Percentiles rank a stretch among this genome's conserved stretches.
These are phyloP conservation scores for Colletotrichum spinosum DNA, from an alignment of 2,329 filamentous ascomycete genomes.

Conservation along the genomic window DNA sequence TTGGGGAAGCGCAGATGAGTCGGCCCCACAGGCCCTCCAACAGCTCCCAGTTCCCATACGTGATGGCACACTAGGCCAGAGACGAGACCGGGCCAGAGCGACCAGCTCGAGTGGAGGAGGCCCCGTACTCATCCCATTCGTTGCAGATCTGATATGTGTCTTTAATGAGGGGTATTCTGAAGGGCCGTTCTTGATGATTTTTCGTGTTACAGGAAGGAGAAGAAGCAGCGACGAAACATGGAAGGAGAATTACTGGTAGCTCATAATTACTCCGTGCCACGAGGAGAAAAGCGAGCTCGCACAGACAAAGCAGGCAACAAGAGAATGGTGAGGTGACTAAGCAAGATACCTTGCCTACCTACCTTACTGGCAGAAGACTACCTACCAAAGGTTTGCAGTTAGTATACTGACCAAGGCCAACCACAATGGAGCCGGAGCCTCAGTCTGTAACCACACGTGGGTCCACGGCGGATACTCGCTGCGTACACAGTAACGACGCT, in stretches of 20 bases:
- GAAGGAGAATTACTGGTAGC: no score
- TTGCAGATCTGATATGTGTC: not conserved
- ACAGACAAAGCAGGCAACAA: no score
- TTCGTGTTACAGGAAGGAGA: not conserved
- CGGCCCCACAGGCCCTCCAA: slow-evolving; percentile 22
- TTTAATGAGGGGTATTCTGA: not conserved
- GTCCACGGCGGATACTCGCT: slow-evolving; percentile 2
- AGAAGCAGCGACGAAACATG: no score
- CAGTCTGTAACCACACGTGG: slow-evolving; percentile 32
- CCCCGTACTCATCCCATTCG: not conserved
- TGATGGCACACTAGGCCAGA: slow-evolving; percentile 4
- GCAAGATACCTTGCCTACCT: no score
- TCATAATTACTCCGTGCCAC: no score
- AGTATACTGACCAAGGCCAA: no score
- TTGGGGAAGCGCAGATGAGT: slow-evolving; percentile 30
- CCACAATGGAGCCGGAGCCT: not conserved
- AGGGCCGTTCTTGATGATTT: no score
- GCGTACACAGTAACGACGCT: not conserved
- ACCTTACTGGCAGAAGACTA: no score
- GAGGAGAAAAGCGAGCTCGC: no score
- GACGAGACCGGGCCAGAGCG: slow-evolving; percentile 21
- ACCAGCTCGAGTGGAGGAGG: slow-evolving; percentile 12
- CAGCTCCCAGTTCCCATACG: slow-evolving; percentile 20
- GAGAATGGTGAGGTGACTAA: no score
- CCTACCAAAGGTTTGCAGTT: no score